Evolutionary conservation across 73 alveolate species (phyloP), one percentile per base, ranked within the genome.

Genomic region (Tetrahymena thermophila): DNA sequence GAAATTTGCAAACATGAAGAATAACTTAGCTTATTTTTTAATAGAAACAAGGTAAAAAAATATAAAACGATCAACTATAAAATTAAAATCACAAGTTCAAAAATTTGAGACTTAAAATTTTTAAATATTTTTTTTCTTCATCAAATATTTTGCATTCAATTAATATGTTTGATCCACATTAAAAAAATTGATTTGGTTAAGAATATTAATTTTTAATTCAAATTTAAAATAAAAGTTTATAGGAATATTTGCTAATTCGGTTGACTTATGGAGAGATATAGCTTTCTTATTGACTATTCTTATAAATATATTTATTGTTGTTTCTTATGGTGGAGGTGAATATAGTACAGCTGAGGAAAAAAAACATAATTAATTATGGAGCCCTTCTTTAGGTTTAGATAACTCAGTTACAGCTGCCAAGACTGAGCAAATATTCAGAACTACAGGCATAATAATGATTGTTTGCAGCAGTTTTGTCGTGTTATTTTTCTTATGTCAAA

Each of bases 1-100:
- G 96, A 96, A 71, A 96, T 95, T 25, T 85, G 96, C 35, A 93
- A 96, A 93, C 96, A 96, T 71, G 98, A 96, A 71, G 96, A 96
- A 56, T 19, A 50, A 21, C 11, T 96, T 35, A 96, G 93, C 56
- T 93, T 56, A 14, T 93, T 96, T 57, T 95, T 96, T 93, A 85
- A 94, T 19, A 95, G 85, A 43, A 83, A 95, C 14, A 93, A 71
- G 37, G 89, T 71, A 23, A 23, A 28, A n/a, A n/a, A 40, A 40
- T 8, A 3, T 40, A 40, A 40, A 40, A 40, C 6, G 44, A 40
- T 15, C 44, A 40, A 40, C 0, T 8, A 40, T 4, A 40, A 40
- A 4, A 40, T 40, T 7, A 40, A 40, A 40, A 40, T 8, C 44
- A 40, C 15, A 8, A 40, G n/a, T n/a, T n/a, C n/a, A n/a, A n/a